Conservation (phyloP, 352 stramenopile genomes). For the Phytophthora uliginosa region DNA sequence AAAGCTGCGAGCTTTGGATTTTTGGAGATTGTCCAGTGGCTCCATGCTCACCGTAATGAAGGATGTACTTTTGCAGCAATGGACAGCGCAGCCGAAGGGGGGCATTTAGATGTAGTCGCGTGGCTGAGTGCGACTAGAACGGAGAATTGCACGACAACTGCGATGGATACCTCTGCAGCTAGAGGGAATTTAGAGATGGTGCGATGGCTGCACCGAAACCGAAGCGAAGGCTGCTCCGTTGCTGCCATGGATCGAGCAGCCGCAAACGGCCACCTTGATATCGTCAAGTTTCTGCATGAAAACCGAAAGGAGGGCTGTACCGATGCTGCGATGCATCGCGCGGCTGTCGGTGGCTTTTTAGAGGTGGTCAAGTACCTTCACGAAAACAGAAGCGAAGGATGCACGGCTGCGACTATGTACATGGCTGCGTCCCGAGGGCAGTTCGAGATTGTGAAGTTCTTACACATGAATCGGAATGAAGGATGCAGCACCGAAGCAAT, state of each 20-base stretch:
- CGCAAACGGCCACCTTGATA: conserved; percentile 9
- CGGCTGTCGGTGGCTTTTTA: conserved; percentile 5
- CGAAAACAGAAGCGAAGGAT: conserved; percentile 9
- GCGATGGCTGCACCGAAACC: conserved; percentile 16
- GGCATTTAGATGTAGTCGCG: conserved; percentile 5
- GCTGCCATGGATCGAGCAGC: conserved; percentile 20
- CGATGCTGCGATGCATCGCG: conserved; percentile 12
- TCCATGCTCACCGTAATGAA: conserved; percentile 13
- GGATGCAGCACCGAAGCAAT: conserved; percentile 18
- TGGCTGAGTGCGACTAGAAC: conserved; percentile 13
- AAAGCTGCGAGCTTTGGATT: conserved; percentile 22
- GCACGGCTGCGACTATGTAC: conserved; percentile 7
- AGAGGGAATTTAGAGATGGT: conserved; percentile 23
- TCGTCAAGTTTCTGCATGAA: conserved; percentile 19
- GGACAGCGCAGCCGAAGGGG: conserved; percentile 16
- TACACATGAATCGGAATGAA: conserved; percentile 13
- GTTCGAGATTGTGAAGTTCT: conserved; percentile 6
- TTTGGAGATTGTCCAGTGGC: conserved; percentile 28
- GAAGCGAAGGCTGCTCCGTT: conserved; percentile 16
- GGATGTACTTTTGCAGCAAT: conserved; percentile 22
- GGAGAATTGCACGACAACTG: conserved; percentile 13
- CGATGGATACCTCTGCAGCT: conserved; percentile 19
- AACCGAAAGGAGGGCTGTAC: conserved; percentile 20
- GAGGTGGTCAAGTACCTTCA: conserved; percentile 22
- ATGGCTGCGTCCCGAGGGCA: conserved; percentile 1